Conservation (phyloP, 768 basidiomycete genomes). For the Tylopilus plumbeoviolaceoides region DNA sequence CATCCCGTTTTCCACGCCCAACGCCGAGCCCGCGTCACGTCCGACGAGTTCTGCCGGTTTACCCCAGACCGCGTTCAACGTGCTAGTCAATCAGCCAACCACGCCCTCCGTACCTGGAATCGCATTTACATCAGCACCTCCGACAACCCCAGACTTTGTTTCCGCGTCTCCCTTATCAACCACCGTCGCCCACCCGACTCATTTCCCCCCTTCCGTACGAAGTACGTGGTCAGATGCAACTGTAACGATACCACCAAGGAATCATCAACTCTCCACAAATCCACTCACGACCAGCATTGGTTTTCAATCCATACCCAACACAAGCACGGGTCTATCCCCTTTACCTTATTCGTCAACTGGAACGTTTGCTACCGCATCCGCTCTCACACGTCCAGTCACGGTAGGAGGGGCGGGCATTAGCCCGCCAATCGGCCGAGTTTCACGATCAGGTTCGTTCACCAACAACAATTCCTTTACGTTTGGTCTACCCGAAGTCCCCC, state of each 20-base stretch:
- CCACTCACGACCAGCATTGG: constrained; percentile 23
- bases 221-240: constrained; percentile 31
- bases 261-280: constrained; percentile 31
- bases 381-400: constrained; percentile 23
- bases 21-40: constrained; percentile 27
- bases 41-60: constrained; percentile 32
- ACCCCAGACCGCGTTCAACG: constrained; percentile 19
- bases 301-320: constrained; percentile 34
- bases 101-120: constrained; percentile 16
- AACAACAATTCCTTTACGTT: constrained; percentile 40
- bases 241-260: constrained; percentile 24
- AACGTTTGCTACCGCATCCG: constrained; percentile 27
- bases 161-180: constrained; percentile 21
- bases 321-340: constrained; percentile 27
- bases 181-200: constrained; percentile 18
- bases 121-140: constrained; percentile 17
- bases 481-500: constrained; percentile 31
- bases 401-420: constrained; percentile 25
- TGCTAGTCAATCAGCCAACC: constrained; percentile 11
- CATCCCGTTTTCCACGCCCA: constrained; percentile 24
- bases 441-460: constrained; percentile 54
- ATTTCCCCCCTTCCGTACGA: constrained; percentile 26
- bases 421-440: constrained; percentile 48
- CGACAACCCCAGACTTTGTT: constrained; percentile 21
- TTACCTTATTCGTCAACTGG: constrained; percentile 30